These are phyloP conservation scores for Albizia julibrissin DNA, from an alignment of 306 rosid species.

Conservation along the genomic window DNA sequence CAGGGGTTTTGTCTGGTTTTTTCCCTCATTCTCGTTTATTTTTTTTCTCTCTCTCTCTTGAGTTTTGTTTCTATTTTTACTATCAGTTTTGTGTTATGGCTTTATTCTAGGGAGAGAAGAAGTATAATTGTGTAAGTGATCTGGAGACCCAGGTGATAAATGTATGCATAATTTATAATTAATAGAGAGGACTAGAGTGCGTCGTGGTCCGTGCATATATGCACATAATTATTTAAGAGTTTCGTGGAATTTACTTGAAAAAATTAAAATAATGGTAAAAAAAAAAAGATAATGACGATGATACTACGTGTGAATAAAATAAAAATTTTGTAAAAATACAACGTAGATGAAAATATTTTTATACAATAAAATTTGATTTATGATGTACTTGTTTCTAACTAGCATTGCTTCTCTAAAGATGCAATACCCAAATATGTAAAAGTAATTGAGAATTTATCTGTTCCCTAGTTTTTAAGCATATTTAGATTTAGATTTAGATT, in stretches of 20 bases:
- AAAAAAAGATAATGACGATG: neutral
- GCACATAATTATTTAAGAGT: neutral
- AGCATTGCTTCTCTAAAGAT: neutral
- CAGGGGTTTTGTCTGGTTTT: neutral
- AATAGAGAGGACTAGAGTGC: neutral
- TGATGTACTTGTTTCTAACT: neutral
- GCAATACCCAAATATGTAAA: neutral
- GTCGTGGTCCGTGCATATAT: neutral
- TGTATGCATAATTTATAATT: neutral
- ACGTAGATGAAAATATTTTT: neutral
- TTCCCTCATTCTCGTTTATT: neutral
- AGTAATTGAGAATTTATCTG: neutral
- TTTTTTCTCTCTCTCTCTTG: neutral
- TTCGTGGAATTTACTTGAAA: neutral
- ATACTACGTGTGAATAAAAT: neutral
- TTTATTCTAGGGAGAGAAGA: neutral
- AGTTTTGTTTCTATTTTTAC: constrained; percentile 12
- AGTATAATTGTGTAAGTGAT: neutral
- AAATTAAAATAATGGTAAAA: neutral
- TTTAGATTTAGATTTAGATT: neutral
- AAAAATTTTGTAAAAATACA: neutral
- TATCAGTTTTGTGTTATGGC: too few species aligned
- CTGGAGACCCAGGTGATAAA: neutral
- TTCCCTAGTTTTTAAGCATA: neutral
- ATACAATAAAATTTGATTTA: neutral